phyloP scores from a whole-genome alignment of 2,329 filamentous ascomycete species.

The Penicillium sp. region DNA sequence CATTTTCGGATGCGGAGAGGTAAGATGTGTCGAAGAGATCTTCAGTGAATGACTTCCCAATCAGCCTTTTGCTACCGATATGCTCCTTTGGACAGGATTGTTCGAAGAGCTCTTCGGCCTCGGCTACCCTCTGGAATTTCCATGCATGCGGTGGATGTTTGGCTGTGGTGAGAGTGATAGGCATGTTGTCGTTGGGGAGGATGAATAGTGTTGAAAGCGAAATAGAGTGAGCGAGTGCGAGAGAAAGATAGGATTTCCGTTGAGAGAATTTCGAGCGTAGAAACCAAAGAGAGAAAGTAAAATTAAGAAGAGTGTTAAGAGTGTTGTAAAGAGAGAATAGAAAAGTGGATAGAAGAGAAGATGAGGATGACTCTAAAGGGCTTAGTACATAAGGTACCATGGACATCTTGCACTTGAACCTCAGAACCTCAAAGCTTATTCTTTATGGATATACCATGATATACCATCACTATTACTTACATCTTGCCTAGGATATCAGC shows the following conservation, averaged over 20 bases:
- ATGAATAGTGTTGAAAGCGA: not conserved
- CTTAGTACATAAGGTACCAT: not conserved
- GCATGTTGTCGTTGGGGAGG: not conserved
- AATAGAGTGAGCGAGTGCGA: not conserved
- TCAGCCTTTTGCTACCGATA: not conserved
- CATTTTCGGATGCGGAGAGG: not conserved
- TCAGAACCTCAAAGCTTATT: not conserved
- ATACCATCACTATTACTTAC: not conserved
- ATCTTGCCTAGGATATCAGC: not conserved
- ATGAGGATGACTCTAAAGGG: not conserved
- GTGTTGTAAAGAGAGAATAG: too few relatives aligned
- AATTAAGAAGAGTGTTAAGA: too few relatives aligned
- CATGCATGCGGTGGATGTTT: not conserved
- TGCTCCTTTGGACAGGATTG: not conserved
- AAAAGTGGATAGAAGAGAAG: too few relatives aligned
- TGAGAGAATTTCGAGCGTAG: not conserved
- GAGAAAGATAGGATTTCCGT: too few relatives aligned
- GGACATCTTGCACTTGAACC: not conserved
- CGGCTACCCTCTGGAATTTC: not conserved
- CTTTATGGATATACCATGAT: not conserved
- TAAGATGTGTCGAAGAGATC: not conserved
- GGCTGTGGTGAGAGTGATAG: not conserved
- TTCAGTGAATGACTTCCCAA: not conserved
- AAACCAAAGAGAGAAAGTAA: not conserved
- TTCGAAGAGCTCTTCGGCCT: not conserved